Conservation (phyloP, 2,329 filamentous ascomycete genomes). For the Alternaria sp. region DNA sequence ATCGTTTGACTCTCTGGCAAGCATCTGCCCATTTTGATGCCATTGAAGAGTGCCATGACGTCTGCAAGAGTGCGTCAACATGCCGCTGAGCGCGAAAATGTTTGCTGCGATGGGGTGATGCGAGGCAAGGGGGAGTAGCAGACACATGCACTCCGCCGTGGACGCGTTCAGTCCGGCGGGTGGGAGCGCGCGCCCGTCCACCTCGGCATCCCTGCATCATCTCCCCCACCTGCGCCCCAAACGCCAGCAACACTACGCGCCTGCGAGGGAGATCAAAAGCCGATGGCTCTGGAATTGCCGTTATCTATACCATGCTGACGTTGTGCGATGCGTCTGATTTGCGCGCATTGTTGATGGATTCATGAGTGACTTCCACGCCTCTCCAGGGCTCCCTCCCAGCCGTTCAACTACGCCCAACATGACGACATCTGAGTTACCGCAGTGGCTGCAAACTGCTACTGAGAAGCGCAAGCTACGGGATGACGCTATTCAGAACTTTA, state of each 20-base stretch:
- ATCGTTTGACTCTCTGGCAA: conserved; percentile 26
- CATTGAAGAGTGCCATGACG: conserved; percentile 14
- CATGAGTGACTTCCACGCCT: background rate
- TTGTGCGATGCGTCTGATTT: background rate
- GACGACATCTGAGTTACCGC: conserved; percentile 17
- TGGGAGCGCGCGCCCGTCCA: conserved; percentile 17
- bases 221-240: conserved; percentile 31
- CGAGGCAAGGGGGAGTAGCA: conserved; percentile 20
- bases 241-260: background rate
- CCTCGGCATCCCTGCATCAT: conserved; percentile 11
- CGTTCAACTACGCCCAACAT: conserved; percentile 10
- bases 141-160: conserved; percentile 10
- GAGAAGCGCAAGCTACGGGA: conserved; percentile 36
- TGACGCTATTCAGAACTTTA: conserved; percentile 31
- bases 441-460: conserved; percentile 35
- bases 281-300: background rate
- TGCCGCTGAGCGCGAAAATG: conserved; percentile 18
- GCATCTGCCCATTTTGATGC: conserved; percentile 36
- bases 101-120: conserved; percentile 36
- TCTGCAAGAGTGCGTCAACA: conserved; percentile 6
- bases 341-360: background rate
- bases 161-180: conserved; percentile 19
- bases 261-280: conserved; percentile 1
- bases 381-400: background rate
- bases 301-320: background rate